Evolutionary conservation across 2,329 filamentous ascomycete species (phyloP).

Genomic region (Dactylellina haptotyla): DNA sequence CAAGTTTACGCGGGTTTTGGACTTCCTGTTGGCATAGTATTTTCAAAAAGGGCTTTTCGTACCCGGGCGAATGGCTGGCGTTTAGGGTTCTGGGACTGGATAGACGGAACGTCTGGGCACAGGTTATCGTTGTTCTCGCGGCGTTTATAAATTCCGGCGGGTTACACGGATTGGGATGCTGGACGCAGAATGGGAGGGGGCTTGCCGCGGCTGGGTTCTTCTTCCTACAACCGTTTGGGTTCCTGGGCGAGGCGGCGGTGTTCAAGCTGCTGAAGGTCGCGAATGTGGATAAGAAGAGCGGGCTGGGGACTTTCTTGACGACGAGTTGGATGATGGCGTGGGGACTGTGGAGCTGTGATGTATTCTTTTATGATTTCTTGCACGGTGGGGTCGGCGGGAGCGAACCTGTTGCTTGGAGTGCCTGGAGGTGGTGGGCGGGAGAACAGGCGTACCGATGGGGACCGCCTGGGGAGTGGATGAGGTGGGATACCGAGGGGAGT

Average conservation of each 20-base stretch:
- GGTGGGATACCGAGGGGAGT: slow-evolving; percentile 32
- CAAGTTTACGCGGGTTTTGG: slow-evolving; percentile 41
- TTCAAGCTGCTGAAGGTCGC: slow-evolving; percentile 7
- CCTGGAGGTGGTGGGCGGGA: slow-evolving; percentile 36
- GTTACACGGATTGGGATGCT: slow-evolving; percentile 38
- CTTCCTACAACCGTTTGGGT: slow-evolving; percentile 35
- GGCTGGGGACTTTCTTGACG: slow-evolving; percentile 8
- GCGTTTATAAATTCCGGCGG: slow-evolving; percentile 43
- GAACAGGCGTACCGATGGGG: slow-evolving; percentile 39
- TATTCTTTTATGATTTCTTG: slow-evolving; percentile 49
- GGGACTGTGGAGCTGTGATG: slow-evolving; percentile 41
- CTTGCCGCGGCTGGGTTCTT: slow-evolving; percentile 22
- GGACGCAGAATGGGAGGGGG: slow-evolving; percentile 21
- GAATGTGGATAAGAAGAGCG: slow-evolving; percentile 7
- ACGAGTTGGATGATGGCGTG: slow-evolving; percentile 30
- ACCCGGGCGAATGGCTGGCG: slow-evolving; percentile 43
- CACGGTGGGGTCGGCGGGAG: slow-evolving; percentile 21
- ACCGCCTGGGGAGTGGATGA: slow-evolving; percentile 16
- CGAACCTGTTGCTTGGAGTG: slow-evolving; percentile 47
- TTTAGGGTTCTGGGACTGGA: slow-evolving; percentile 13
- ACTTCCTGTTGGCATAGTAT: slow-evolving; percentile 42
- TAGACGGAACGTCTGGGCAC: slow-evolving; percentile 14
- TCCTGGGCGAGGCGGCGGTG: slow-evolving; percentile 22
- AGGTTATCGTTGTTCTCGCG: slow-evolving; percentile 22
- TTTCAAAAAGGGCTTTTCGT: slow-evolving; percentile 46